Percentiles rank a stretch among this genome's conserved stretches.
Conservation (phyloP, 345 rosid species). For the Gossypium anomalum region DNA sequence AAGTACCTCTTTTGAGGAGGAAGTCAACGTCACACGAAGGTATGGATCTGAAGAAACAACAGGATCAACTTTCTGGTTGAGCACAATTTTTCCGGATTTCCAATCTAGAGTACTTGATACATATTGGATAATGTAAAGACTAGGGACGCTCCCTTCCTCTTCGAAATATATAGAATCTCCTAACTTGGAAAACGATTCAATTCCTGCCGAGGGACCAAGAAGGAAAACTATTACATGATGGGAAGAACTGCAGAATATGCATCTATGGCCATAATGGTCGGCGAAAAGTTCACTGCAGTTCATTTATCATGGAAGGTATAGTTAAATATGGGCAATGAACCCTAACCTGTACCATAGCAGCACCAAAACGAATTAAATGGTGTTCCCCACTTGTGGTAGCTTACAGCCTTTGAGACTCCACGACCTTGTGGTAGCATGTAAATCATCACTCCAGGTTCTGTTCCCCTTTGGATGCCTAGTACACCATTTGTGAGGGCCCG, state of each 20-base stretch:
- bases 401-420: constrained; percentile 73
- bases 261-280: neutral
- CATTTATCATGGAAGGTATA: neutral
- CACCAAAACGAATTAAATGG: constrained; percentile 78
- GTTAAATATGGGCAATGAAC: neutral
- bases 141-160: constrained; percentile 57
- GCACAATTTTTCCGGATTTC: constrained; percentile 47
- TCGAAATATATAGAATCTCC: constrained; percentile 94
- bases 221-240: neutral
- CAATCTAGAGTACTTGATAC: constrained; percentile 73
- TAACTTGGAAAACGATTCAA: constrained; percentile 87
- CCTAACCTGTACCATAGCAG: constrained; percentile 91
- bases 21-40: constrained; percentile 46
- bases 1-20: constrained; percentile 44
- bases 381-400: constrained; percentile 87
- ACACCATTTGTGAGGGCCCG: constrained; percentile 90
- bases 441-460: constrained; percentile 85
- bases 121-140: constrained; percentile 74
- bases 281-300: neutral
- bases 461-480: constrained; percentile 84
- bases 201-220: constrained; percentile 35
- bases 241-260: neutral
- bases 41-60: constrained; percentile 62
- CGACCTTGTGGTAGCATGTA: constrained; percentile 86
- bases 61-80: constrained; percentile 65